Base-by-base conservation (phyloP, 352 stramenopile species). In the Thraustochytrium sp. region DNA sequence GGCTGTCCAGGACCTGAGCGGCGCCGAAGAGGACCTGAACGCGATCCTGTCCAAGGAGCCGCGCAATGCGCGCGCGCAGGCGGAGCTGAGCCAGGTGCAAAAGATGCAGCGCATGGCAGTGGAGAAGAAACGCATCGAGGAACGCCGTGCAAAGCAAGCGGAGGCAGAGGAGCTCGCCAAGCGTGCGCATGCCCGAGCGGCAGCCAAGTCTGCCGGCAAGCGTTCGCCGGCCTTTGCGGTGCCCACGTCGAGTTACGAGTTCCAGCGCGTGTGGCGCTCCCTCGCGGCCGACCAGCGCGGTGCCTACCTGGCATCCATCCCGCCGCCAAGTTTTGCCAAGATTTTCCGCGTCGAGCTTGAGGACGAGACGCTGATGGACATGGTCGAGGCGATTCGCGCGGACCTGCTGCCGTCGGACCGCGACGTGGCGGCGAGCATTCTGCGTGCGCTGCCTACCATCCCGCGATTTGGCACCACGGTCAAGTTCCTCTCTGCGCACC, bases 281-380 rank as follows among this genome's bases (percentile, higher is more conserved):
- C 23, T 80, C 13, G 9, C 34, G 0, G 21, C 3, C 11, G 34
- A 42, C 9, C 44, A 80, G 53, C 34, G 51, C 13, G 42, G 13
- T 8, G 44, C 31, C 16, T 80, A 80, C 40, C 53, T 80, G 3
- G 53, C 48, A 18, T 23, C 48, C 16, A 55, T 80, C 38, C 68
- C 68, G 5, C 38, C 68, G 53, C 18, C 18, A 21, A 18, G 46
- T 8, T 42, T 72, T 44, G 48, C 48, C 34, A 80, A 80, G 68
- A 46, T 80, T 21, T 80, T 80, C 37, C 31, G 40, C n/a, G 68
- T 80, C 31, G 68, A 80, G 37, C 68, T 80, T 16, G 44, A 68
- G 38, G 68, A 80, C 29, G 68, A 80, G 21, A 80, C 53, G 5
- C 65, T 77, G 13, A 68, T 80, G 68, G 68, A 80, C 0, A 80